Conservation (phyloP, 805 yeast species). For the Metschnikowia amazonensis region DNA sequence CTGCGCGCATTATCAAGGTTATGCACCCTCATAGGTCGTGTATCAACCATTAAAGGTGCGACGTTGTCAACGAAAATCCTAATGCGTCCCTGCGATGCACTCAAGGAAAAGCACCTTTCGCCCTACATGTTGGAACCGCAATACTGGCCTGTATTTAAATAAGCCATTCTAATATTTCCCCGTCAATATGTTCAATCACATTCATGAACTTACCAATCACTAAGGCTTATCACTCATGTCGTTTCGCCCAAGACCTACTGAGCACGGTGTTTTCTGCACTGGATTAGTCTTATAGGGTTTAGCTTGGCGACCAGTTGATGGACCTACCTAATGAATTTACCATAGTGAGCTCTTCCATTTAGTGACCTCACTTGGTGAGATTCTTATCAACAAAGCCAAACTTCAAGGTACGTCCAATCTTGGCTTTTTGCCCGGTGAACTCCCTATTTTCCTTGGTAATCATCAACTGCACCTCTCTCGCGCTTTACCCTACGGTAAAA, state of each 20-base stretch:
- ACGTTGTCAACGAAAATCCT: background rate
- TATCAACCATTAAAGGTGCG: background rate
- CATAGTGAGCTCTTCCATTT: background rate
- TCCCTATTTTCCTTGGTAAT: background rate
- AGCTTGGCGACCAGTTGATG: background rate
- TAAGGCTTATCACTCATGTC: background rate
- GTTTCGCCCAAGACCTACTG: background rate
- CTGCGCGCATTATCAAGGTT: background rate
- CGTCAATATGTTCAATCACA: too few species aligned
- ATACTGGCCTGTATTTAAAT: too few species aligned
- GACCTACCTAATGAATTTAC: background rate
- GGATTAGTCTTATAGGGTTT: too few species aligned
- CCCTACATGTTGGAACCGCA: too few species aligned
- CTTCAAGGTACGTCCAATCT: background rate
- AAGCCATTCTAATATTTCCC: too few species aligned
- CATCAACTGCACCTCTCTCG: background rate
- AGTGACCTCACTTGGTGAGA: background rate
- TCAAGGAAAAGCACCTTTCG: too few species aligned
- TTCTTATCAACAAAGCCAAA: background rate
- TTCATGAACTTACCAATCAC: background rate
- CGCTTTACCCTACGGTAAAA: background rate
- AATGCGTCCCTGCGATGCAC: too few species aligned
- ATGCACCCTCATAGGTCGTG: background rate
- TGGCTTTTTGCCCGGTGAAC: conserved; percentile 1
- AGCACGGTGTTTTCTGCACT: background rate